Percentiles rank a stretch among this genome's conserved stretches.
These are phyloP conservation scores for Moesziomyces sp. DNA, from an alignment of 1,284 basidiomycete species.

Conservation along the genomic window DNA sequence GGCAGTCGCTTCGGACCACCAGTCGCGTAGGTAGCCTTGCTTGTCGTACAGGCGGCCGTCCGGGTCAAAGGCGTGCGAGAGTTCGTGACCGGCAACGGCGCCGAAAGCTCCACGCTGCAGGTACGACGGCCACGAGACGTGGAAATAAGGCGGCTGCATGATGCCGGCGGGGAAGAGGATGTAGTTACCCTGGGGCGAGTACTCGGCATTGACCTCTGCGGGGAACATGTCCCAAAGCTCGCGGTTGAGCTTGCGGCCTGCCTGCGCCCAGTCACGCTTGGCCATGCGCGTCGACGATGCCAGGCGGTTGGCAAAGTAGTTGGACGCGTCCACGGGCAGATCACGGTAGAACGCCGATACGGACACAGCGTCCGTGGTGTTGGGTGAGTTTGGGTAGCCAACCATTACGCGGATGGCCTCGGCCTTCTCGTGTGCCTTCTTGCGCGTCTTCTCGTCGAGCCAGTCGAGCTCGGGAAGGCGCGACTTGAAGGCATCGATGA, in stretches of 20 bases:
- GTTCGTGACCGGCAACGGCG: conserved; percentile 60
- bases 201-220: conserved; percentile 70
- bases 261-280: conserved; percentile 76
- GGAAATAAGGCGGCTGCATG: conserved; percentile 91
- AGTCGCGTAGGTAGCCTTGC: conserved; percentile 75
- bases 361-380: conserved; percentile 79
- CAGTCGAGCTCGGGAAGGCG: conserved; percentile 83
- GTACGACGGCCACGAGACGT: conserved; percentile 84
- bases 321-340: conserved; percentile 75
- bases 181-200: conserved; percentile 70
- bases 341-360: conserved; percentile 80
- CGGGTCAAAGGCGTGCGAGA: conserved; percentile 90
- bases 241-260: conserved; percentile 79
- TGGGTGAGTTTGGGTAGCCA: conserved; percentile 85
- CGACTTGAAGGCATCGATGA: conserved; percentile 84
- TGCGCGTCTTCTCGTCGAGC: conserved; percentile 88
- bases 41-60: conserved; percentile 77
- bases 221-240: conserved; percentile 91
- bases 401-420: conserved; percentile 84
- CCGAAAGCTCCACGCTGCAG: conserved; percentile 78
- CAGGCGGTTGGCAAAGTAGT: conserved; percentile 87
- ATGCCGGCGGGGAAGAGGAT: conserved; percentile 98
- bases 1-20: conserved; percentile 81
- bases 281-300: conserved; percentile 71
- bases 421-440: conserved; percentile 86